Evolutionary conservation across 2,329 filamentous ascomycete species (phyloP), one percentile per base, ranked within the genome.

Genomic region (Nigrospora oryzae): DNA sequence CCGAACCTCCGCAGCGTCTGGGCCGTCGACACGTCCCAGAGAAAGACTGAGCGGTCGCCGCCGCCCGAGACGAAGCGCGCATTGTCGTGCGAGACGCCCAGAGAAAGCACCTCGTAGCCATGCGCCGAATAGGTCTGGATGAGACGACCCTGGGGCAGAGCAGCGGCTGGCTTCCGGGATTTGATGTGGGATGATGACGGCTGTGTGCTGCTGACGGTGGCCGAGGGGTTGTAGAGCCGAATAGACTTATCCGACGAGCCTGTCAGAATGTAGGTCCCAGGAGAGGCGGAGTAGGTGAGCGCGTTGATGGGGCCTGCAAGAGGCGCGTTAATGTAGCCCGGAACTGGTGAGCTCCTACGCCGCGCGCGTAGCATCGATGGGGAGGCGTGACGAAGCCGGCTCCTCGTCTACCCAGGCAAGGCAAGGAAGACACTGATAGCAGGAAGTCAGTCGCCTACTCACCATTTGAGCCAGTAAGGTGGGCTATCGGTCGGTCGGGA

Each of bases 51-150:
- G 55, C 91, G 86, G 68, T 98, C 93, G 47, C 93, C 93, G 53
- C 93, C 93, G 1, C 81, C 79, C n/a, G 84, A 90, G 11, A 83
- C 84, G 63, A 98, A 96, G 37, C 81, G 81, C 52, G 88, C 78
- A 65, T 98, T 98, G 67, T 89, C 84, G 19, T 70, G 59, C 8
- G 79, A 70, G 41, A 96, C 84, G 43, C 78, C 73, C 35, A 98
- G 74, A 53, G 87, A 86, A 48, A 96, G 82, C 8, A 98, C 85
- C 55, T 90, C 86, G 69, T 98, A 95, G 53, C 89, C 90, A 66
- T 98, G 93, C 3, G 86, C 88, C 33, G 82, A 71, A 68, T 95
- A 98, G 33, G 81, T 86, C 66, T 96, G 90, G 59, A 98, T 88
- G 4, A 93, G 81, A 2, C 73, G 70, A 53, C 74, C 76, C 47